Evolutionary conservation across 495 filamentous ascomycete genomes (phyloP).

Genomic region (Neurospora tetraspora): DNA sequence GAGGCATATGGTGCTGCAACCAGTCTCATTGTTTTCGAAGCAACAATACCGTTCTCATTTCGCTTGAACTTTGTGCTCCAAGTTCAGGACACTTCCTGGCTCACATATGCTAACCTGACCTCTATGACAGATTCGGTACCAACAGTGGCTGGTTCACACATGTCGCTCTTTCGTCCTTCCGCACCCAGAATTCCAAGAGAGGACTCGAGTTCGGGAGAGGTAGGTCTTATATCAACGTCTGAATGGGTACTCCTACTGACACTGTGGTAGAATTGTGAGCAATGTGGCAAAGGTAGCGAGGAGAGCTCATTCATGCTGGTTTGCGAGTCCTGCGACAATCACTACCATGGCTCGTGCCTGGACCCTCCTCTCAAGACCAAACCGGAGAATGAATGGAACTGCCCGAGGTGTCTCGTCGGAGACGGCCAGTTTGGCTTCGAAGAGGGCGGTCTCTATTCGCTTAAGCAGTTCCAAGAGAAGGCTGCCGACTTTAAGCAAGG

Average conservation of each 20-base stretch:
- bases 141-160: constrained; percentile 90
- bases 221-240: constrained; percentile 25
- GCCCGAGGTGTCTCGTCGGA: constrained; percentile 87
- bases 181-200: constrained; percentile 61
- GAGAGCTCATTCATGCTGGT: constrained; percentile 52
- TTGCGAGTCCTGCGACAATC: constrained; percentile 90
- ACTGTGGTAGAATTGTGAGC: constrained; percentile 62
- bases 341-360: constrained; percentile 80
- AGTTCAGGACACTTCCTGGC: background rate
- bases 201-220: constrained; percentile 65
- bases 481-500: constrained; percentile 87
- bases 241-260: constrained; percentile 14
- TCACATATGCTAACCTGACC: background rate
- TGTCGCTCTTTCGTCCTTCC: constrained; percentile 83
- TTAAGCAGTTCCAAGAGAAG: constrained; percentile 94
- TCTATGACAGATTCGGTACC: constrained; percentile 60
- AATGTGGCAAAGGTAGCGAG: constrained; percentile 70
- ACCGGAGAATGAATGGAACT: constrained; percentile 92
- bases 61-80: background rate
- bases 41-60: background rate
- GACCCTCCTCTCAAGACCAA: constrained; percentile 73
- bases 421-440: constrained; percentile 97
- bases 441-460: constrained; percentile 90
- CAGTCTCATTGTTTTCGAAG: background rate
- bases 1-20: background rate